Evolutionary conservation across 208 protist species (phyloP).

Genomic region (Leishmania arabica): DNA sequence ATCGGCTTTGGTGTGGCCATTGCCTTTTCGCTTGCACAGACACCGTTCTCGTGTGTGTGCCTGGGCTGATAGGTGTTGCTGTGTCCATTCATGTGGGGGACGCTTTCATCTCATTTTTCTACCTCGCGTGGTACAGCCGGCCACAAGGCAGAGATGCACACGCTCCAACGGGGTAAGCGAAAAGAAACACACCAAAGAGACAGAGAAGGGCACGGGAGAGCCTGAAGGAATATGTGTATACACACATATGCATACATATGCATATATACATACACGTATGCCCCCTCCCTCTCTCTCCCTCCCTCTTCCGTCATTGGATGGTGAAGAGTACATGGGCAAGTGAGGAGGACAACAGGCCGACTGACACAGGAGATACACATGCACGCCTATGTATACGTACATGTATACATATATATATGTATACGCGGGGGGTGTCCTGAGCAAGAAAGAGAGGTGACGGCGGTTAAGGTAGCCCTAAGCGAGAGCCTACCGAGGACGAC

Average conservation of each 20-base stretch:
- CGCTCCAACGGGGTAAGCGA: no score
- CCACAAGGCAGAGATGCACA: neutral
- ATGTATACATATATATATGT: neutral
- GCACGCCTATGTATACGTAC: neutral
- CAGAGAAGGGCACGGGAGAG: neutral
- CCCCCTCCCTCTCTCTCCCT: no score
- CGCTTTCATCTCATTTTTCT: neutral
- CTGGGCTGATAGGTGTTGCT: neutral
- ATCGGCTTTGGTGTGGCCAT: neutral
- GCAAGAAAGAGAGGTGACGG: neutral
- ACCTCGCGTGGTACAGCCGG: neutral
- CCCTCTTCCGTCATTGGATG: neutral
- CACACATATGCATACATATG: neutral
- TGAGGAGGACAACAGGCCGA: neutral
- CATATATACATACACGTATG: neutral
- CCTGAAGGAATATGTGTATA: neutral
- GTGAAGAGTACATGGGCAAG: neutral
- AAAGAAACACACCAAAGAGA: neutral
- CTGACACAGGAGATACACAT: neutral
- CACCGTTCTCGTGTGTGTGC: conserved; percentile 2
- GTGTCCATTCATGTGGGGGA: neutral
- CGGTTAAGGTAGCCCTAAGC: neutral
- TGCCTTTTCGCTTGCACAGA: neutral
- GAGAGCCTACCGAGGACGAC: neutral
- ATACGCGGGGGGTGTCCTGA: neutral